Evolutionary conservation across 805 yeast genomes (phyloP).

Genomic region (Sungouiozyma intestinalis): DNA sequence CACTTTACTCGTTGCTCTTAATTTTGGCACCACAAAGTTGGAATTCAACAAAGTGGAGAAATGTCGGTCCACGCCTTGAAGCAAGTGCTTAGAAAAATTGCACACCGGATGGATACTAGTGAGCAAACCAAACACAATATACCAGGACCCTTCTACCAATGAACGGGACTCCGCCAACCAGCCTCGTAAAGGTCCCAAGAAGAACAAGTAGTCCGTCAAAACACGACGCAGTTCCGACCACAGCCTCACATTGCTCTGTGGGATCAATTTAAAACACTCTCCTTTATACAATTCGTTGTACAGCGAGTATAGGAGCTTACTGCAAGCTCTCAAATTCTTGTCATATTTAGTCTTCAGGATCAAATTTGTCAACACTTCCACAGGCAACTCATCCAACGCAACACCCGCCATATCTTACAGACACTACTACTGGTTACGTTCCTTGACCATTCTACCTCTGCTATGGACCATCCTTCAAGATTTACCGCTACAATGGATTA

Average conservation of each 20-base stretch:
- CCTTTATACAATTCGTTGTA: conserved; percentile 11
- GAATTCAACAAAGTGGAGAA: not conserved
- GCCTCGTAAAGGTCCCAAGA: conserved; percentile 10
- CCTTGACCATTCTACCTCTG: no score
- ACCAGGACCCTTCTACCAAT: conserved; percentile 11
- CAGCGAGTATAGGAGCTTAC: not conserved
- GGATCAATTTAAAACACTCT: conserved; percentile 5
- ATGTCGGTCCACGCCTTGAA: conserved; percentile 1
- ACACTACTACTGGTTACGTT: no score
- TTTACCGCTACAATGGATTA: no score
- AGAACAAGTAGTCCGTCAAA: conserved; percentile 5
- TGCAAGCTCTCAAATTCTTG: not conserved
- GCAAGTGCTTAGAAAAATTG: conserved; percentile 3
- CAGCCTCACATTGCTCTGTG: not conserved
- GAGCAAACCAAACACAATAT: conserved; percentile 11
- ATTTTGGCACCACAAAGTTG: conserved; percentile 3
- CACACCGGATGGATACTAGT: conserved; percentile 2
- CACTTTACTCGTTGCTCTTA: not conserved
- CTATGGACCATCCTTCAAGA: no score
- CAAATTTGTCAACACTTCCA: conserved; percentile 1
- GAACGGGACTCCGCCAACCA: not conserved
- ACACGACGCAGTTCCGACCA: not conserved
- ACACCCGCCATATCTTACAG: no score
- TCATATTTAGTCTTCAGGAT: not conserved
- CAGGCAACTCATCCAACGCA: conserved; percentile 4